Percentiles rank a stretch among this genome's conserved stretches.
Conservation (phyloP, 2,329 filamentous ascomycete species). For the Paraphoma chrysanthemicola region DNA sequence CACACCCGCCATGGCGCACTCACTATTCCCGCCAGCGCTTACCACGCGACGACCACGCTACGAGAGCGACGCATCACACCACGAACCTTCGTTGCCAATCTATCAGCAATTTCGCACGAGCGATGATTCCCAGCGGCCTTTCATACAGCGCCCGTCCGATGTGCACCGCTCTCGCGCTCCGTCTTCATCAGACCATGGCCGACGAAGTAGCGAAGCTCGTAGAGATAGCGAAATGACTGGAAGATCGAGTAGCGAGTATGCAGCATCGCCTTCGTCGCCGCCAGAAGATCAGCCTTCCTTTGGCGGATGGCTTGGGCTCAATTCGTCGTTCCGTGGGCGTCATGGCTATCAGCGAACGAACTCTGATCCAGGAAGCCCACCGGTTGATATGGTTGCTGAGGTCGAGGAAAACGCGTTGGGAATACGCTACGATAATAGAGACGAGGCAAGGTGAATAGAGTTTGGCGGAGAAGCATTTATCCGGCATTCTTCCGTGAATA, state of each 20-base stretch:
- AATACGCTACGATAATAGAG: conserved; percentile 1
- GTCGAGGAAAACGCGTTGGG: conserved; percentile 8
- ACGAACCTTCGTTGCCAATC: neutral
- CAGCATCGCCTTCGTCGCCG: neutral
- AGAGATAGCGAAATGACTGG: conserved; percentile 1
- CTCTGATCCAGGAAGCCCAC: conserved; percentile 17
- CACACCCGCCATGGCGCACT: conserved; percentile 27
- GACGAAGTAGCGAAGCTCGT: conserved; percentile 6
- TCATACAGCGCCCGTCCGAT: conserved; percentile 15
- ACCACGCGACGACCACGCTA: conserved; percentile 11
- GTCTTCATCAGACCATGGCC: neutral
- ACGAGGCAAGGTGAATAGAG: neutral
- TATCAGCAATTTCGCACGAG: conserved; percentile 6
- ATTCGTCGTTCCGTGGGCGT: conserved; percentile 10
- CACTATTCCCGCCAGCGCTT: conserved; percentile 24
- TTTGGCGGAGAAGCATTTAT: neutral
- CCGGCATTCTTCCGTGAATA: neutral
- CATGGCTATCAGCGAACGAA: conserved; percentile 19
- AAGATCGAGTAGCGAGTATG: neutral
- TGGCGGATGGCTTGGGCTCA: conserved; percentile 7
- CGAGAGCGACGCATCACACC: conserved; percentile 18
- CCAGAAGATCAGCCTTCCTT: conserved; percentile 1
- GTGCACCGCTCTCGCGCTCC: conserved; percentile 11
- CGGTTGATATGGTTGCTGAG: neutral
- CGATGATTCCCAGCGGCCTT: conserved; percentile 7